Evolutionary conservation across 2,329 filamentous ascomycete species (phyloP).

Genomic region (Cadophora malorum): DNA sequence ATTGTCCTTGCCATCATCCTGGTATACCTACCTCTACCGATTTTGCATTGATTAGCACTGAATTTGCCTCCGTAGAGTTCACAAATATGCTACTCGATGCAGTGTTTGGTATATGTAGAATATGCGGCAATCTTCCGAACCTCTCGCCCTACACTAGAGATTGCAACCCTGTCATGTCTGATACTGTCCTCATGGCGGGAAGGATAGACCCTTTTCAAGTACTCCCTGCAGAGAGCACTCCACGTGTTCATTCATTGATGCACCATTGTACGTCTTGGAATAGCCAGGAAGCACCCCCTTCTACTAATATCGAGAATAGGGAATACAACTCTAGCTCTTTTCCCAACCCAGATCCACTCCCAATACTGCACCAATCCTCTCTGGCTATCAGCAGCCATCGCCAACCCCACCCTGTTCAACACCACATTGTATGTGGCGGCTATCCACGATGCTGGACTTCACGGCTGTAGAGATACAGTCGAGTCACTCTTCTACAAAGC

Average conservation of each 20-base stretch:
- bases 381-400: conserved; percentile 31
- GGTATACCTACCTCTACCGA: neutral
- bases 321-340: conserved; percentile 26
- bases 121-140: conserved; percentile 28
- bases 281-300: too few species aligned
- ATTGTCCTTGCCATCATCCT: conserved; percentile 25
- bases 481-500: conserved; percentile 32
- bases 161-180: conserved; percentile 23
- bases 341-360: conserved; percentile 28
- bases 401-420: conserved; percentile 31
- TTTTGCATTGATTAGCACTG: neutral
- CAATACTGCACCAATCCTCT: conserved; percentile 35
- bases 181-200: conserved; percentile 21
- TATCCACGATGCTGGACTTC: conserved; percentile 26
- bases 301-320: conserved; percentile 22
- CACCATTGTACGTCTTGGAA: conserved; percentile 29
- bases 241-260: conserved; percentile 29
- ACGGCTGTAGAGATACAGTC: conserved; percentile 15
- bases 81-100: conserved; percentile 26
- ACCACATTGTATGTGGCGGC: conserved; percentile 32
- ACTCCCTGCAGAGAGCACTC: conserved; percentile 24
- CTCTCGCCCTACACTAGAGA: neutral
- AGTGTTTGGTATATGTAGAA: conserved; percentile 30
- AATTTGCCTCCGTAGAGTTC: conserved; percentile 20
- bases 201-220: conserved; percentile 29